A percentile compares a stretch with the other conserved stretches of the same genome.
phyloP scores from a whole-genome alignment of 2,329 filamentous ascomycete genomes.

The Colletotrichum orchidophilum region DNA sequence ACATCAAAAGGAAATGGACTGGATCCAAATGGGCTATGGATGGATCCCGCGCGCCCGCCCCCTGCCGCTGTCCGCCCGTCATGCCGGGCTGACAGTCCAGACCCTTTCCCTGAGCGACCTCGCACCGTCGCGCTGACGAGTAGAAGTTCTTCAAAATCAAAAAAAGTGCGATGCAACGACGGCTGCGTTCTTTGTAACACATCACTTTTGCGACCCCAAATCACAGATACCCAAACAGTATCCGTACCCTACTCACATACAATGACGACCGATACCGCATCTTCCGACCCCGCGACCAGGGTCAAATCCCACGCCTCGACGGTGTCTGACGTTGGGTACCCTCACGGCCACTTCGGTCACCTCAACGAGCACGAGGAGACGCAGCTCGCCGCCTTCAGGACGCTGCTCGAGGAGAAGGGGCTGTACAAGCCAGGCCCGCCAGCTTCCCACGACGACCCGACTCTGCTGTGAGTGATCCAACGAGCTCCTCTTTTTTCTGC shows the following conservation, averaged over 20 bases:
- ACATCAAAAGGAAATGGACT: not conserved
- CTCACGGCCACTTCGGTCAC: constrained; percentile 82
- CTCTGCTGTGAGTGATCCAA: constrained; percentile 67
- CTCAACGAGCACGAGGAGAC: constrained; percentile 74
- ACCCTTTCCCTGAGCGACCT: constrained; percentile 8
- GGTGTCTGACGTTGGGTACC: constrained; percentile 63
- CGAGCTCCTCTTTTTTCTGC: not conserved
- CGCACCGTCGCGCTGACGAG: constrained; percentile 18
- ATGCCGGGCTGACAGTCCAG: constrained; percentile 12
- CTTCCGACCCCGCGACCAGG: constrained; percentile 20
- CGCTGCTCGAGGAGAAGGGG: constrained; percentile 69
- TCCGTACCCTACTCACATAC: not conserved
- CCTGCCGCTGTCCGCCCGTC: not conserved
- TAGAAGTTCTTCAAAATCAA: not conserved
- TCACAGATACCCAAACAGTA: not conserved
- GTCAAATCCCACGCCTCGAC: constrained; percentile 25
- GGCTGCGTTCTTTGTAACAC: not conserved
- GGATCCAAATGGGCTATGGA: not conserved
- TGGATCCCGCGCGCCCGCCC: constrained; percentile 8
- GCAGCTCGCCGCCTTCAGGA: constrained; percentile 78
- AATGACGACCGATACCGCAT: constrained; percentile 21
- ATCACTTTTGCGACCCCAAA: not conserved
- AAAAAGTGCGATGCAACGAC: not conserved
- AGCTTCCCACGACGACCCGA: constrained; percentile 77
- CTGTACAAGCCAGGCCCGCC: constrained; percentile 67